Evolutionary conservation across 495 filamentous ascomycete species (phyloP), one percentile per base, ranked within the genome.

Genomic region (Aspergillus egyptiacus): DNA sequence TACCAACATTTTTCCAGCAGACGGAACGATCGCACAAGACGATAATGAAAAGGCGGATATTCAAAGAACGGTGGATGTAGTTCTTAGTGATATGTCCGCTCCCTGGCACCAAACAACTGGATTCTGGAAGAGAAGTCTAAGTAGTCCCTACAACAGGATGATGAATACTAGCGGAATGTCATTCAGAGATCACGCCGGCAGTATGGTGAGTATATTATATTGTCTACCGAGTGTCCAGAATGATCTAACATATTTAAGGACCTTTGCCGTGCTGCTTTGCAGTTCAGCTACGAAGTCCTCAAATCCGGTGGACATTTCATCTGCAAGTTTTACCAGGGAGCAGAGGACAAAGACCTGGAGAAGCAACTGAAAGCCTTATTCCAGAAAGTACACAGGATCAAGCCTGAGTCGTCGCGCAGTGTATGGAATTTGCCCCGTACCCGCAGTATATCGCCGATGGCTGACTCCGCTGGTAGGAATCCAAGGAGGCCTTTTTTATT

Each of bases 51-150:
- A 50, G 32, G 19, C 37, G 7, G 48, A 51, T 33, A 22, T 45
- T 37, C 57, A 66, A 55, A 75, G 75, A 53, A 82, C 83, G 60
- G 91, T 95, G 33, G 87, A 97, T 80, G 86, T 98, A 59, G 86
- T 98, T 58, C 70, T 98, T 57, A 94, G 87, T 77, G 93, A 98
- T 83, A 98, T 98, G 93, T 98, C 81, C 72, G 91, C 76, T 73
- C 91, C 93, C 87, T 95, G 89, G 89, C 68, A 76, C 55, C 84
- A 87, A 73, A 82, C 78, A 25, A 77, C 78, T 59, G 85, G 85
- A 32, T 89, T 84, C 70, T 84, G 81, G 73, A 83, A 84, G 70
- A 87, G 78, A 69, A 93, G 82, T 72, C 76, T 96, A 75, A 93
- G 82, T 90, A 77, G 89, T 76, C 87, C 91, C 41, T 90, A 91